Conservation (phyloP, 2,329 filamentous ascomycete species). For the Pseudogymnoascus sp. region DNA sequence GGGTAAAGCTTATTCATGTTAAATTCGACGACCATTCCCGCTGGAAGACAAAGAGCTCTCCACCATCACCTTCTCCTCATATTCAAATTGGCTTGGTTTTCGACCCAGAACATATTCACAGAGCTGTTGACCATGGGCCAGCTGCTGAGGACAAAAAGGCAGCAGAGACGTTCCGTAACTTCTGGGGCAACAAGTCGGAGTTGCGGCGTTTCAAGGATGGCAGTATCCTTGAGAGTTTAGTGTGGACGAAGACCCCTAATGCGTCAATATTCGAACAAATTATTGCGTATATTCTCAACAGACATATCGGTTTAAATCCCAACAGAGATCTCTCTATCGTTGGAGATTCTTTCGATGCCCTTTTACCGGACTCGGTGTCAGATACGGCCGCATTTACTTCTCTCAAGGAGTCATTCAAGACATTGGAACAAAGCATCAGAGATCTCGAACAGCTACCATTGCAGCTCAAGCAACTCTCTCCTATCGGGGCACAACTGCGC, state of each 20-base stretch:
- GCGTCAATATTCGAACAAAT: constrained; percentile 73
- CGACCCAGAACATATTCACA: constrained; percentile 63
- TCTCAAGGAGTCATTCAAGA: constrained; percentile 62
- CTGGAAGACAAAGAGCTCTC: constrained; percentile 43
- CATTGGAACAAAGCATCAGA: constrained; percentile 71
- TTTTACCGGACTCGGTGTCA: constrained; percentile 33
- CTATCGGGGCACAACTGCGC: constrained; percentile 66
- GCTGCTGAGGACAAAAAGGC: constrained; percentile 78
- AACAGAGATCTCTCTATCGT: constrained; percentile 33
- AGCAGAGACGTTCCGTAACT: constrained; percentile 73
- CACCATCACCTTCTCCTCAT: constrained; percentile 28
- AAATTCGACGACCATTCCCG: constrained; percentile 33
- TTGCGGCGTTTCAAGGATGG: constrained; percentile 92
- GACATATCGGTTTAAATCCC: constrained; percentile 58
- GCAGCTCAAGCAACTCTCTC: constrained; percentile 73
- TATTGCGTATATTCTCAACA: constrained; percentile 60
- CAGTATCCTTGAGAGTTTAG: constrained; percentile 83
- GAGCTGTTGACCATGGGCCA: constrained; percentile 82
- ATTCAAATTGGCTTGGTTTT: constrained; percentile 64
- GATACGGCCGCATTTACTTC: constrained; percentile 55
- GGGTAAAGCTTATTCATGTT: constrained; percentile 63
- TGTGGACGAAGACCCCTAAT: constrained; percentile 65
- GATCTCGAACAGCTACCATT: constrained; percentile 77
- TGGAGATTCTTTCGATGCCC: constrained; percentile 39
- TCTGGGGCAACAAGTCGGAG: constrained; percentile 94